A percentile compares a stretch with the other conserved stretches of the same genome.
Conservation (phyloP, 2,329 filamentous ascomycete genomes). For the Exophiala sp. region DNA sequence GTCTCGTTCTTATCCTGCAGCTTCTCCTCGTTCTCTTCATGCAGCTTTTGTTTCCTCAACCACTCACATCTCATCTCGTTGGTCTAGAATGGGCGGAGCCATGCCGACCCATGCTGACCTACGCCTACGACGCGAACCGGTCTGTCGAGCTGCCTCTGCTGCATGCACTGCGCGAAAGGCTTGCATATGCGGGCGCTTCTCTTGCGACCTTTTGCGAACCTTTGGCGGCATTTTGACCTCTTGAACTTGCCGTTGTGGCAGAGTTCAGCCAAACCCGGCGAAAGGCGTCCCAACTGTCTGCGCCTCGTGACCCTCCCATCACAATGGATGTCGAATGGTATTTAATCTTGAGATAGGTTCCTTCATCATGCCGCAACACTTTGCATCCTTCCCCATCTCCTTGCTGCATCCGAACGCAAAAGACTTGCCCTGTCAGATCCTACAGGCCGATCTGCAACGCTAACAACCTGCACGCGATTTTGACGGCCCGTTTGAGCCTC, state of each 20-base stretch:
- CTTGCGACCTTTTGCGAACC: conserved; percentile 1
- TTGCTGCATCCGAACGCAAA: too few species aligned
- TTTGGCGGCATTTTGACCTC: not conserved
- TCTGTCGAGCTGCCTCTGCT: not conserved
- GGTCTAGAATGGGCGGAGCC: not conserved
- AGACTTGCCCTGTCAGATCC: too few species aligned
- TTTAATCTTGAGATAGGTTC: too few species aligned
- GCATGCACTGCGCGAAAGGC: not conserved
- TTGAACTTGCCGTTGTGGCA: not conserved
- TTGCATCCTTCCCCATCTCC: too few species aligned
- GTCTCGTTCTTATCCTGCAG: not conserved
- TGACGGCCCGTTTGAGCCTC: too few species aligned
- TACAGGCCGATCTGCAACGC: too few species aligned
- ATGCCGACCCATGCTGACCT: too few species aligned
- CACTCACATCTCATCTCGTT: too few species aligned
- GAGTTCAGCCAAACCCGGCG: not conserved
- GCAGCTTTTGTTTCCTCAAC: not conserved
- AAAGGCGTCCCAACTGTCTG: not conserved
- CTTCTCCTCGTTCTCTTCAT: not conserved
- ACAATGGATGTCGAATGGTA: not conserved
- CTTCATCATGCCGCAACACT: too few species aligned
- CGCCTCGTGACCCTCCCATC: not conserved
- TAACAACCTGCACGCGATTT: too few species aligned
- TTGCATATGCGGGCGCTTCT: conserved; percentile 8
- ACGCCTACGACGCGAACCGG: too few species aligned